Evolutionary conservation across 192 early-diverging fungal genomes (phyloP).

Genomic region (Gryganskiella cystojenkinii): DNA sequence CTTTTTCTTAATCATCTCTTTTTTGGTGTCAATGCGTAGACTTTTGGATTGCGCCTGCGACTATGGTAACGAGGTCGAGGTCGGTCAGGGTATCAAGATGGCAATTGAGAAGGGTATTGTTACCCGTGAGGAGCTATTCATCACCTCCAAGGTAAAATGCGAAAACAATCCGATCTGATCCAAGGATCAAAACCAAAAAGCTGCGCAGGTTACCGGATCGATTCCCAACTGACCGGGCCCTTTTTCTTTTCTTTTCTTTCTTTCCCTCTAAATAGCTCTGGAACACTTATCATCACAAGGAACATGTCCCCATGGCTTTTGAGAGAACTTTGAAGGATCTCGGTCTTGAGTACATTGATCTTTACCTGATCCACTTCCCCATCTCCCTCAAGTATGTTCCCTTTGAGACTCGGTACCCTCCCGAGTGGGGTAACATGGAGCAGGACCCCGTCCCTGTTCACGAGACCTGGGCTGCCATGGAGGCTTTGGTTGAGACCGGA

Average conservation of each 20-base stretch:
- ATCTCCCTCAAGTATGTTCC: constrained; percentile 67
- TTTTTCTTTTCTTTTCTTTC: not conserved
- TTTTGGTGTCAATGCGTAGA: constrained; percentile 24
- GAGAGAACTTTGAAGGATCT: constrained; percentile 63
- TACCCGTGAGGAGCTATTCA: constrained; percentile 66
- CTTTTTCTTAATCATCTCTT: constrained; percentile 13
- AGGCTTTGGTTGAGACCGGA: constrained; percentile 69
- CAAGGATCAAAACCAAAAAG: not conserved
- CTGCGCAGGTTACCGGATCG: not conserved
- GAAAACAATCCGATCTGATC: not conserved
- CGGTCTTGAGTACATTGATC: constrained; percentile 69
- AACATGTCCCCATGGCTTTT: constrained; percentile 64
- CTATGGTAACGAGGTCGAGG: constrained; percentile 74
- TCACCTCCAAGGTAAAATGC: constrained; percentile 64
- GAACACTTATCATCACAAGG: constrained; percentile 70
- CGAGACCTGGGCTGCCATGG: constrained; percentile 80
- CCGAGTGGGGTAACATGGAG: constrained; percentile 57
- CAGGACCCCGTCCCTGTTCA: constrained; percentile 61
- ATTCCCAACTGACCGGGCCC: not conserved
- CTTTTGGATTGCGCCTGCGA: constrained; percentile 65
- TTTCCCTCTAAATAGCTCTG: constrained; percentile 56
- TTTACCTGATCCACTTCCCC: constrained; percentile 79
- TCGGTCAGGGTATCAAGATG: constrained; percentile 65
- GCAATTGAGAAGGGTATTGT: constrained; percentile 62
- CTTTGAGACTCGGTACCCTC: constrained; percentile 54